Evolutionary conservation across 164 flowering plant species (phyloP), one percentile per base, ranked within the genome.

Genomic region (Aristolochia contorta): DNA sequence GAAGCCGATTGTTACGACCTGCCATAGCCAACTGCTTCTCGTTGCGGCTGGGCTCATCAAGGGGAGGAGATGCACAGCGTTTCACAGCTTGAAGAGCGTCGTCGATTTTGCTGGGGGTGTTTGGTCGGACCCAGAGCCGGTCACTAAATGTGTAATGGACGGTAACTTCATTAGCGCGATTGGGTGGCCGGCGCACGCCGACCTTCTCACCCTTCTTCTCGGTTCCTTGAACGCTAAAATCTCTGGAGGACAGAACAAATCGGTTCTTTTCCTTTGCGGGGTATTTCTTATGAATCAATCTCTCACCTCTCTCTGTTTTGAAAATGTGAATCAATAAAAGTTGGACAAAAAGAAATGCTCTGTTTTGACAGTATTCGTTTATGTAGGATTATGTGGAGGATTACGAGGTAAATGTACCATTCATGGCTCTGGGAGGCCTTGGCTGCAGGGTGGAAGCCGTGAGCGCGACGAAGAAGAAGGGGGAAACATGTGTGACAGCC

Each of bases 151-250:
- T 19, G 23, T 66, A 58, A 30, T 59, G 14, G 72, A 69, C 50
- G 56, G 65, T 4, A 69, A 72, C 55, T 21, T 72, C 61, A 65
- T 72, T 32, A 72, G 72, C 45, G 76, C 76, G 10, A 46, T 72
- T 15, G 76, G 76, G n/a, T 72, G 76, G 76, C 76, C 76, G 50
- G 76, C 76, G 16, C 76, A 72, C 56, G 65, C 69, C 3, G 62
- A 69, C 24, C 64, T 60, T 47, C 54, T 72, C 12, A 37, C 46
- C 20, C 65, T 52, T 57, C 72, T 72, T 21, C 60, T 72, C 15
- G 18, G 64, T 6, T 62, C 53, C 18, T 61, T 72, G 67, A 69
- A 69, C 23, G 72, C 59, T 18, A 72, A 65, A 23, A 23, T 72
- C 52, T 21, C 60, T 30, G 66, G 64, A 54, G 47, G 23, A 45